phyloP scores from a whole-genome alignment of 2,329 filamentous ascomycete species.

The Hypoxylon sp. region DNA sequence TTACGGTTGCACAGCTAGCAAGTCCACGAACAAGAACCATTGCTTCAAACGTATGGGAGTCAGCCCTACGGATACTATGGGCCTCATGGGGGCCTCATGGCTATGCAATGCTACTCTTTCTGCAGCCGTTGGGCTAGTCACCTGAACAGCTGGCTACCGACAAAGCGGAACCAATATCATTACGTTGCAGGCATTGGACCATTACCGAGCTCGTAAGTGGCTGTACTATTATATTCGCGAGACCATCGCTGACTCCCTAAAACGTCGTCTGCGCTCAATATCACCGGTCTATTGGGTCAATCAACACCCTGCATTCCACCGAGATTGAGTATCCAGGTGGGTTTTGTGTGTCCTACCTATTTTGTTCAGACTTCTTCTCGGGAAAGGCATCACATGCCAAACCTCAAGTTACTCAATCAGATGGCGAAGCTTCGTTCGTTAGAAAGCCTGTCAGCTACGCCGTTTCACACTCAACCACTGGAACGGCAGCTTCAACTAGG shows the following conservation, averaged over 20 bases:
- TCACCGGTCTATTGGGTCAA: slow-evolving; percentile 25
- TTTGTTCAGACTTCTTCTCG: slow-evolving; percentile 12
- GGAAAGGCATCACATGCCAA: slow-evolving; percentile 32
- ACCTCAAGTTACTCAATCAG: slow-evolving; percentile 14
- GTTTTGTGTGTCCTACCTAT: slow-evolving; percentile 26
- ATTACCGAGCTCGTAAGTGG: slow-evolving; percentile 33
- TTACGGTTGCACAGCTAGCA: slow-evolving; percentile 20
- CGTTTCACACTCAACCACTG: slow-evolving; percentile 20
- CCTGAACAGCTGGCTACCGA: slow-evolving; percentile 35
- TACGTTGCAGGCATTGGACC: slow-evolving; percentile 13
- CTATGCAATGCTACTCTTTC: slow-evolving; percentile 32
- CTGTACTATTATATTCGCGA: slow-evolving; percentile 21
- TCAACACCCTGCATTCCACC: slow-evolving; percentile 27
- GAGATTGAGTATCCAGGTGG: slow-evolving; percentile 29
- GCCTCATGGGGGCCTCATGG: slow-evolving; percentile 20
- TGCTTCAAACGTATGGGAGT: slow-evolving; percentile 12
- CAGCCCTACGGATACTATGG: slow-evolving; percentile 31
- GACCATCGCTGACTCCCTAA: slow-evolving; percentile 15
- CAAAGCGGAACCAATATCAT: slow-evolving; percentile 25
- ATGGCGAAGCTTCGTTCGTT: slow-evolving; percentile 26
- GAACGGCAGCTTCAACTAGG: slow-evolving; percentile 20
- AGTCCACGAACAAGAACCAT: slow-evolving; percentile 10
- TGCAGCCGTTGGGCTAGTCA: slow-evolving; percentile 21
- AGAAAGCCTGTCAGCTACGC: slow-evolving; percentile 32
- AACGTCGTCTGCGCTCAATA: slow-evolving; percentile 15